Evolutionary conservation across 352 stramenopile species (phyloP).

Genomic region (Detonula confervacea): DNA sequence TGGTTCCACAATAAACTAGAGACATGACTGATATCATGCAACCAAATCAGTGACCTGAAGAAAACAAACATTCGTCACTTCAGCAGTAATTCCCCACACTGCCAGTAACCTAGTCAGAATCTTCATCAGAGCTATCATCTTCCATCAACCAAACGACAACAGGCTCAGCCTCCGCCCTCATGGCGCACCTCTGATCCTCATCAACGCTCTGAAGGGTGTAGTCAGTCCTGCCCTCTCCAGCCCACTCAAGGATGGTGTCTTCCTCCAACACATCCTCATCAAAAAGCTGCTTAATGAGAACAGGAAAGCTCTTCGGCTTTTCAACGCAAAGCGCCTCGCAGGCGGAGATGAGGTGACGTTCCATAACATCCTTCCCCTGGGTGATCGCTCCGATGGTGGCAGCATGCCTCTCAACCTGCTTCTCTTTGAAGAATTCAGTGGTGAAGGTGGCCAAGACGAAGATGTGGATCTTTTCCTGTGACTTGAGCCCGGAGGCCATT

Average conservation of each 20-base stretch:
- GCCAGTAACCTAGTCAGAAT: conserved; percentile 47
- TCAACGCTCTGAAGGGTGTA: conserved; percentile 84
- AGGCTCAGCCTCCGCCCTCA: conserved; percentile 90
- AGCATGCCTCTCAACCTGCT: conserved; percentile 89
- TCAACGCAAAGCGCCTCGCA: conserved; percentile 91
- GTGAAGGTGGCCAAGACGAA: conserved; percentile 90
- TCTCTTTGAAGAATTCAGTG: conserved; percentile 90
- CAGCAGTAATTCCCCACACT: not conserved
- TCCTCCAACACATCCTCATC: conserved; percentile 96
- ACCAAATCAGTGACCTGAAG: conserved; percentile 1
- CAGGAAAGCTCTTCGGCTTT: conserved; percentile 91
- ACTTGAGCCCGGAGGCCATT: conserved; percentile 89
- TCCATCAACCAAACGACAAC: conserved; percentile 98
- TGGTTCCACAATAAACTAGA: not conserved
- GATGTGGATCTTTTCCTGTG: conserved; percentile 93
- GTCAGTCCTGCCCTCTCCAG: conserved; percentile 86
- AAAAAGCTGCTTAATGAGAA: conserved; percentile 96
- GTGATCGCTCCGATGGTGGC: conserved; percentile 84
- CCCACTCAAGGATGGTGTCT: conserved; percentile 94
- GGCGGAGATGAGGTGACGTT: conserved; percentile 93
- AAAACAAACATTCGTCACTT: not conserved
- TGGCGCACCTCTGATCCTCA: conserved; percentile 88
- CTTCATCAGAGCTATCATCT: conserved; percentile 90
- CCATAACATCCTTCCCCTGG: conserved; percentile 88
- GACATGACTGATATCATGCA: too few relatives aligned